Conservation (phyloP, 768 basidiomycete species). For the Termitomyces sp. region DNA sequence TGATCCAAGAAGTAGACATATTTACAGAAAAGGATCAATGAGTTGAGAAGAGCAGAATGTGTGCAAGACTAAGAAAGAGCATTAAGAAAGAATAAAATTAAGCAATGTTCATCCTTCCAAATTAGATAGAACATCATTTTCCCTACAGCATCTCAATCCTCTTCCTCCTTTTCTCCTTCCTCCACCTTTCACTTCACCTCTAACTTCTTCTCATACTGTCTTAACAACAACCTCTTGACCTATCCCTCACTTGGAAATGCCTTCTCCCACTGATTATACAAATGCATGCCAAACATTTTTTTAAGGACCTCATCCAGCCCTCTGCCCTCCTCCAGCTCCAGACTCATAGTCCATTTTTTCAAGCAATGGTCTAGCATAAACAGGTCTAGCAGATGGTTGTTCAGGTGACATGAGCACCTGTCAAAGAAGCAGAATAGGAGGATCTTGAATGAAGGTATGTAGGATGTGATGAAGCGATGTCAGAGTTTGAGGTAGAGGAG, state of each 20-base stretch:
- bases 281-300: constrained; percentile 83
- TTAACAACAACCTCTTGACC: constrained; percentile 79
- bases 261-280: constrained; percentile 98
- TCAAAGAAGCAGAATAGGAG: constrained; percentile 97
- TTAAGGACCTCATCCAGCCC: constrained; percentile 59
- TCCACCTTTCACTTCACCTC: neutral
- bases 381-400: constrained; percentile 92
- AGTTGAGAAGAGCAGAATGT: neutral
- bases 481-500: constrained; percentile 90
- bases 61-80: neutral
- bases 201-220: constrained; percentile 49
- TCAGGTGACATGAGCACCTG: constrained; percentile 82
- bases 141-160: neutral
- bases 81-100: neutral
- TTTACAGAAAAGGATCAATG: neutral
- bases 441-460: constrained; percentile 83
- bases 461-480: constrained; percentile 72
- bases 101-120: neutral
- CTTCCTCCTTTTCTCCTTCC: neutral
- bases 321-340: constrained; percentile 60
- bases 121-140: neutral
- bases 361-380: constrained; percentile 57
- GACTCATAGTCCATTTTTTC: constrained; percentile 68
- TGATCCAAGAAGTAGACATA: neutral
- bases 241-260: constrained; percentile 79